Percentiles rank a stretch among this genome's conserved stretches.
These are phyloP conservation scores for Paecilomyces sp. DNA, from an alignment of 2,329 filamentous ascomycete genomes.

Conservation along the genomic window DNA sequence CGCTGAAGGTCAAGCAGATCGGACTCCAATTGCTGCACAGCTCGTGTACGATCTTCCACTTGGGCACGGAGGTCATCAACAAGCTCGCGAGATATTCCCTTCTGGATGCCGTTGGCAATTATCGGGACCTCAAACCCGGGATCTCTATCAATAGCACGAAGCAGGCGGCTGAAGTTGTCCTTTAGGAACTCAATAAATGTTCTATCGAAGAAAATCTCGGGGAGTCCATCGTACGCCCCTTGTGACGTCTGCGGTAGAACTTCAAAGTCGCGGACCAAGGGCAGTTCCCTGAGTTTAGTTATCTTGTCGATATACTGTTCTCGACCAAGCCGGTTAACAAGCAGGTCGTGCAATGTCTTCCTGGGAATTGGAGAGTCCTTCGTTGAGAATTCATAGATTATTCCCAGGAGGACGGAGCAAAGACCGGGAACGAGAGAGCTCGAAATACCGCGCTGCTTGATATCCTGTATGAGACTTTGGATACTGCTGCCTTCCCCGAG, in stretches of 20 bases:
- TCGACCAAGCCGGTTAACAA: slow-evolving; percentile 70
- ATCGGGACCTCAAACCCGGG: slow-evolving; percentile 81
- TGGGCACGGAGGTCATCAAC: slow-evolving; percentile 78
- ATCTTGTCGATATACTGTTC: slow-evolving; percentile 83
- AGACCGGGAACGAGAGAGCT: slow-evolving; percentile 71
- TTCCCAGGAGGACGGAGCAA: slow-evolving; percentile 74
- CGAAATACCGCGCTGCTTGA: slow-evolving; percentile 55
- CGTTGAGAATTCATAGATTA: slow-evolving; percentile 94
- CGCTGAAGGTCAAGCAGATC: slow-evolving; percentile 49
- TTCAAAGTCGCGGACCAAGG: slow-evolving; percentile 81
- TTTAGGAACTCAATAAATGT: slow-evolving; percentile 91
- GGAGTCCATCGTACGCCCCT: slow-evolving; percentile 48
- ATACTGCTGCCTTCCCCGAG: slow-evolving; percentile 86
- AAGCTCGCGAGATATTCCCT: slow-evolving; percentile 87
- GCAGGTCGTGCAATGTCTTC: slow-evolving; percentile 68
- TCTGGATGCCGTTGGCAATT: slow-evolving; percentile 69
- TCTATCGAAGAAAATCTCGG: slow-evolving; percentile 78
- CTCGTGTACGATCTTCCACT: slow-evolving; percentile 63
- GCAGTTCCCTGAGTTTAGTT: slow-evolving; percentile 67
- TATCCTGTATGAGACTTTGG: slow-evolving; percentile 73
- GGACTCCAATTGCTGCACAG: slow-evolving; percentile 50
- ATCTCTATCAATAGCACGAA: slow-evolving; percentile 81
- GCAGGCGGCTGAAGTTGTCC: slow-evolving; percentile 83
- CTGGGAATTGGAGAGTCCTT: slow-evolving; percentile 90
- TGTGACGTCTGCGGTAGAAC: slow-evolving; percentile 66